Base-by-base conservation (phyloP, 768 basidiomycete species). In the Rhodotorula taiwanensis region DNA sequence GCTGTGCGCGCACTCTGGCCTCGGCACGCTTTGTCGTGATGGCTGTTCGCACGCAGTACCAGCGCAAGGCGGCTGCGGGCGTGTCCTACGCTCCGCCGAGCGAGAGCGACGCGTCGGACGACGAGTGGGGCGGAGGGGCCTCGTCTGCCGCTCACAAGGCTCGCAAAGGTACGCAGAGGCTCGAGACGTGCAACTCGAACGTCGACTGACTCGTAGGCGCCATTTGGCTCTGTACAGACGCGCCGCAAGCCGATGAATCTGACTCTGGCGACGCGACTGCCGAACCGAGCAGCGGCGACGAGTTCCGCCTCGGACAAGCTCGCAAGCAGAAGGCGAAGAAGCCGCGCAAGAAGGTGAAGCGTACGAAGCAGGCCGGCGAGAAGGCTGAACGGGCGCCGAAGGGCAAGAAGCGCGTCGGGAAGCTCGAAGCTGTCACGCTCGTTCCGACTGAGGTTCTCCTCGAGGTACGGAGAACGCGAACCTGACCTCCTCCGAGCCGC, bases 31-130 rank as follows among this genome's bases (percentile, higher is more conserved):
- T 20, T 3, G 4, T 15, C 3, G 3, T 10, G 28, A 55, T 43
- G 42, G 39, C 15, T 25, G 18, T 15, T 5, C 41, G 53, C 21
- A 33, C 41, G 5, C 13, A 20, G 14, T 31, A 31, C 4, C 42
- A 41, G 27, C 53, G 53, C 43, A 55, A 44, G 27, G 53, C 42
- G 16, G 27, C 42, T 10, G 18, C 30, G 41, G 23, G 20, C 4
- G 30, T 44, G 9, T 31, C 10, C 42, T 55, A 55, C 58, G 27
- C 51, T 28, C 34, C 39, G 15, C n/a, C 41, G 28, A 55, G 55
- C 44, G 31, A 25, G 18, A 44, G 47, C 18, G 55, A 55, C 23
- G 55, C 25, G 23, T 6, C 16, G 16, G 43, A 44, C 43, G 39
- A 41, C 11, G 39, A 10, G 39, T 41, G 11, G 18, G 18, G 39